Conservation (phyloP, 2,329 filamentous ascomycete species). For the Fusarium vanettenii region DNA sequence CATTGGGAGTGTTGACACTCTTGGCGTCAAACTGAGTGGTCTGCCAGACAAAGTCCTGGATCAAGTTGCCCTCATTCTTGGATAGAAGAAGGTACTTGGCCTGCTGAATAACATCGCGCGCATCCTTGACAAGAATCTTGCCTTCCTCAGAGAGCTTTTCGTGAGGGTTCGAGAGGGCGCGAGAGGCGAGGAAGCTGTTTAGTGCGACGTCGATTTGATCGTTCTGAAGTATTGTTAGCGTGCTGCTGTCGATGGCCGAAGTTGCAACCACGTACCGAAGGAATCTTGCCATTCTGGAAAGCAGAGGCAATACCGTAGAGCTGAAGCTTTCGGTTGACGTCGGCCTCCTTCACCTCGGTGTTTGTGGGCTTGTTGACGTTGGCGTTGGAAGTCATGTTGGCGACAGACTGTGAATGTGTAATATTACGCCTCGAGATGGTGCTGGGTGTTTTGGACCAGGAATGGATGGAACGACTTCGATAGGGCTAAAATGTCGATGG, state of each 20-base stretch:
- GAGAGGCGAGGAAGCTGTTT: slow-evolving; percentile 85
- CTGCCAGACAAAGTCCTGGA: slow-evolving; percentile 98
- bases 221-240: slow-evolving; percentile 67
- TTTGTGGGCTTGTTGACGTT: slow-evolving; percentile 81
- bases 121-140: slow-evolving; percentile 79
- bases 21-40: slow-evolving; percentile 79
- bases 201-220: slow-evolving; percentile 95
- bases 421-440: slow-evolving; percentile 28
- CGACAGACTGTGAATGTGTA: slow-evolving; percentile 21
- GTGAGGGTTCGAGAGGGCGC: slow-evolving; percentile 76
- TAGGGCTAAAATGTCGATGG: not conserved
- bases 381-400: slow-evolving; percentile 52
- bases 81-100: slow-evolving; percentile 86
- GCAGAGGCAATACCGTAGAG: slow-evolving; percentile 90
- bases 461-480: slow-evolving; percentile 8
- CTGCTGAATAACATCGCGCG: slow-evolving; percentile 83
- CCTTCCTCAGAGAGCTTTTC: slow-evolving; percentile 86
- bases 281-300: slow-evolving; percentile 89
- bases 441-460: slow-evolving; percentile 6
- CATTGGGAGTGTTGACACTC: slow-evolving; percentile 69
- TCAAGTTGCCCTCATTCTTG: slow-evolving; percentile 94
- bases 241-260: not conserved
- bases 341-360: slow-evolving; percentile 80
- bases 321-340: slow-evolving; percentile 95
- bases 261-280: slow-evolving; percentile 72